A percentile compares a stretch with the other conserved stretches of the same genome.
Evolutionary conservation across 495 filamentous ascomycete species (phyloP).

Genomic region (Mycothermus thermophilus): DNA sequence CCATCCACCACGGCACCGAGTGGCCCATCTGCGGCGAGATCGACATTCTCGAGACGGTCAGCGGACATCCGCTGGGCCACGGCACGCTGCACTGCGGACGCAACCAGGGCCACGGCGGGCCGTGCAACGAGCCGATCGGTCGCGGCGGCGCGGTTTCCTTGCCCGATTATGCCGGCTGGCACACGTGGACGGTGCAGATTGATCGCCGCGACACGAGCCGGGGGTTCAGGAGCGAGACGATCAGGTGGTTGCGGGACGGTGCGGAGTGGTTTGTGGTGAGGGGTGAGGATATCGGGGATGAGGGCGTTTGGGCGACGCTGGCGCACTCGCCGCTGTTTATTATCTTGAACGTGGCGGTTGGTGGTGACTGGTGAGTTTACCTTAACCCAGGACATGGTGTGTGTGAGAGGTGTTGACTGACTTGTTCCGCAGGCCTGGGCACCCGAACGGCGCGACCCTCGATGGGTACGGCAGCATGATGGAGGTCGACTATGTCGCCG

Average conservation of each 20-base stretch:
- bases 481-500: constrained; percentile 35
- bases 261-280: constrained; percentile 23
- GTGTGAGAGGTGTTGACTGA: background rate
- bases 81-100: constrained; percentile 38
- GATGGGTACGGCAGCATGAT: constrained; percentile 37
- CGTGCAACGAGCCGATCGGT: constrained; percentile 35
- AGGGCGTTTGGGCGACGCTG: constrained; percentile 30
- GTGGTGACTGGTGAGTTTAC: constrained; percentile 34
- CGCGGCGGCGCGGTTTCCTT: constrained; percentile 16
- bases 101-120: constrained; percentile 17
- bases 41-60: constrained; percentile 40
- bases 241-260: constrained; percentile 34
- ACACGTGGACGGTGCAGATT: constrained; percentile 33
- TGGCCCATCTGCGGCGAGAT: constrained; percentile 40
- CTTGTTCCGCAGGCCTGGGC: constrained; percentile 13
- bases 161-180: constrained; percentile 27
- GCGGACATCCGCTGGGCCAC: constrained; percentile 29
- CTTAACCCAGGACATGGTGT: background rate
- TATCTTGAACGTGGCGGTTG: constrained; percentile 38
- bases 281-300: constrained; percentile 29
- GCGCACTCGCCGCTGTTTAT: constrained; percentile 35
- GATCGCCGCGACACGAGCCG: constrained; percentile 21
- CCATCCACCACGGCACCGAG: constrained; percentile 32
- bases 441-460: constrained; percentile 19
- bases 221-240: constrained; percentile 28